phyloP scores from a whole-genome alignment of 805 yeast genomes.

The Nakazawaea laoshanensis region DNA sequence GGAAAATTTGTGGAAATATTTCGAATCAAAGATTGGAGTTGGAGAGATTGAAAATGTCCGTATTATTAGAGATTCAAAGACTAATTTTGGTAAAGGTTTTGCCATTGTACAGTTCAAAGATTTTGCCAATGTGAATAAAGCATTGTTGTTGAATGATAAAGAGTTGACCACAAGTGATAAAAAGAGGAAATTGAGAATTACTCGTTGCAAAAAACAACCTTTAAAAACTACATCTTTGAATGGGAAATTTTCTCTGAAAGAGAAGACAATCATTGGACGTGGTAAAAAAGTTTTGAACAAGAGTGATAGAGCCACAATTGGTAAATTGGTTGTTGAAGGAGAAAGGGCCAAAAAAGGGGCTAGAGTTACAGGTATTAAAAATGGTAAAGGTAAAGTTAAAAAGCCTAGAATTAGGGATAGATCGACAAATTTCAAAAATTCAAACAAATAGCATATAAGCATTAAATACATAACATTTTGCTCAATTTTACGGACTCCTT shows the following conservation, averaged over 20 bases:
- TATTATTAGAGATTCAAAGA: conserved; percentile 83
- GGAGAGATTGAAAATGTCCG: conserved; percentile 78
- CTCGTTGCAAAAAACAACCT: conserved; percentile 49
- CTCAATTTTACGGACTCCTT: no score
- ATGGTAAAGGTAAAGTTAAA: conserved; percentile 40
- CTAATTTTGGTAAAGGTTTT: conserved; percentile 95
- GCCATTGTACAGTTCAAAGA: conserved; percentile 90
- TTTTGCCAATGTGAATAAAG: conserved; percentile 65
- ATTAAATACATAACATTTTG: no score
- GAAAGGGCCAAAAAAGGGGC: conserved; percentile 67
- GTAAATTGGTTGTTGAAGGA: conserved; percentile 61
- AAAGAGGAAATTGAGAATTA: conserved; percentile 63
- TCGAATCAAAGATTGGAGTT: conserved; percentile 45
- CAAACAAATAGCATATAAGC: neutral
- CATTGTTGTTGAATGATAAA: conserved; percentile 68
- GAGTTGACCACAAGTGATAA: conserved; percentile 32
- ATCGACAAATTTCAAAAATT: conserved; percentile 35
- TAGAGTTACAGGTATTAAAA: conserved; percentile 50
- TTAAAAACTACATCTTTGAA: conserved; percentile 16
- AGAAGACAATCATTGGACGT: conserved; percentile 73
- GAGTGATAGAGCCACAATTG: conserved; percentile 68
- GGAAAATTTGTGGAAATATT: conserved; percentile 81
- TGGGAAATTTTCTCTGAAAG: conserved; percentile 42
- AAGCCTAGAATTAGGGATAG: conserved; percentile 55
- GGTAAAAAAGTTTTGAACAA: conserved; percentile 69